A percentile compares a stretch with the other conserved stretches of the same genome.
phyloP scores from a whole-genome alignment of 176 grass and related monocot genomes.

The Zizania latifolia region DNA sequence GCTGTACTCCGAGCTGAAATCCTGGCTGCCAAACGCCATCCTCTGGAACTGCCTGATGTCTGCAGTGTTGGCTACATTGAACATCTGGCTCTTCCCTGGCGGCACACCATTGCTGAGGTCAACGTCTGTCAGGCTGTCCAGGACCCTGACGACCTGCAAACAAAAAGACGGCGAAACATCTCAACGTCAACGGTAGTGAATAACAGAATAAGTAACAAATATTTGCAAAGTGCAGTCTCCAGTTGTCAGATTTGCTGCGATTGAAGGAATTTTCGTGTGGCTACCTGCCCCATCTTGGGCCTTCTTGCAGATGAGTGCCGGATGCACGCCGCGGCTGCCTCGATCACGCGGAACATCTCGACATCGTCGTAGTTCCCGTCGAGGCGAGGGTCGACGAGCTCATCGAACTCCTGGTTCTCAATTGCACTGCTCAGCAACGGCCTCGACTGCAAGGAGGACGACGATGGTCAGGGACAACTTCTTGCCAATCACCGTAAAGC shows the following conservation, averaged over 20 bases:
- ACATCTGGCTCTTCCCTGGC: constrained; percentile 79
- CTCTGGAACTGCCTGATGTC: constrained; percentile 76
- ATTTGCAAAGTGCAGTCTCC: not conserved
- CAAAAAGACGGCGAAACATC: not conserved
- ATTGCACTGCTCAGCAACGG: constrained; percentile 51
- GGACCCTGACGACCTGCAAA: constrained; percentile 69
- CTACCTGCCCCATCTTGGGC: constrained; percentile 90
- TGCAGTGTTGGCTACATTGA: constrained; percentile 59
- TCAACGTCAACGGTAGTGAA: not conserved
- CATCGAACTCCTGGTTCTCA: constrained; percentile 64
- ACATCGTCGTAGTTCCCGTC: constrained; percentile 46
- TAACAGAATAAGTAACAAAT: not conserved
- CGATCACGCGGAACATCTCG: constrained; percentile 78
- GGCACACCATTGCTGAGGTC: constrained; percentile 82
- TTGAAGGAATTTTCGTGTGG: not conserved
- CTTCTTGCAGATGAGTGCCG: constrained; percentile 71
- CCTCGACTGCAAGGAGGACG: constrained; percentile 44
- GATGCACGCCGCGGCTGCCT: constrained; percentile 78
- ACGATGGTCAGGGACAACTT: not conserved
- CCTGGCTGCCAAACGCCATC: constrained; percentile 91
- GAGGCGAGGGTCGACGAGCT: constrained; percentile 59
- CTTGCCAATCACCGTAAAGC: not conserved
- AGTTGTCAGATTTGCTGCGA: not conserved
- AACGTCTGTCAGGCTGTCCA: constrained; percentile 65
- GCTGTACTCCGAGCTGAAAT: constrained; percentile 62